Percentiles rank a stretch among this genome's conserved stretches.
Evolutionary conservation across 2,329 filamentous ascomycete genomes (phyloP).

Genomic region (Sporothrix brasiliensis): DNA sequence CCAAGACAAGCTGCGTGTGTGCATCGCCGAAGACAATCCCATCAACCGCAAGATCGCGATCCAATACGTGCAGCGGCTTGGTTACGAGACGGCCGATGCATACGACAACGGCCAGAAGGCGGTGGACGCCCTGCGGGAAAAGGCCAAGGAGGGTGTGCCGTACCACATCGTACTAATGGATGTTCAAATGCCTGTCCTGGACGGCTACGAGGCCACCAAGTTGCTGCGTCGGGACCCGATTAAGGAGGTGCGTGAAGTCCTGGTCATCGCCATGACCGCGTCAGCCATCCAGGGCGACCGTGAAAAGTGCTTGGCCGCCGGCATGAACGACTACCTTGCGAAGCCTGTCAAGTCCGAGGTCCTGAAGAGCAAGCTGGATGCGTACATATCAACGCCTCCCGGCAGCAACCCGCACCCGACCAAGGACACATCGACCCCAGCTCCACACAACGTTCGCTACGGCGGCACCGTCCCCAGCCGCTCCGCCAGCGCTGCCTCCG

Average conservation of each 20-base stretch:
- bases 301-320: conserved; percentile 91
- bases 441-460: background rate
- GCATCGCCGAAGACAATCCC: conserved; percentile 91
- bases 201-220: conserved; percentile 89
- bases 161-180: conserved; percentile 96
- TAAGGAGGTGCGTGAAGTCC: conserved; percentile 74
- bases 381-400: conserved; percentile 51
- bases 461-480: background rate
- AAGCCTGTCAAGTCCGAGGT: conserved; percentile 92
- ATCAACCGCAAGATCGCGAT: conserved; percentile 96
- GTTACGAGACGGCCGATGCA: conserved; percentile 78
- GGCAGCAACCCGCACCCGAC: conserved; percentile 40
- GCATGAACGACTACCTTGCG: conserved; percentile 97
- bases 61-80: conserved; percentile 82
- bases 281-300: conserved; percentile 91
- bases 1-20: conserved; percentile 78
- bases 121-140: conserved; percentile 78
- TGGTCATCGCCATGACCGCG: conserved; percentile 98
- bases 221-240: conserved; percentile 76
- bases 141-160: conserved; percentile 69
- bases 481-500: background rate
- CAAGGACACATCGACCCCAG: conserved; percentile 28
- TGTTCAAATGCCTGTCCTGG: conserved; percentile 91
- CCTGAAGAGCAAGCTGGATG: conserved; percentile 77
- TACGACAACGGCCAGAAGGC: conserved; percentile 89